Conservation (phyloP, 768 basidiomycete genomes). For the Russula sp. region DNA sequence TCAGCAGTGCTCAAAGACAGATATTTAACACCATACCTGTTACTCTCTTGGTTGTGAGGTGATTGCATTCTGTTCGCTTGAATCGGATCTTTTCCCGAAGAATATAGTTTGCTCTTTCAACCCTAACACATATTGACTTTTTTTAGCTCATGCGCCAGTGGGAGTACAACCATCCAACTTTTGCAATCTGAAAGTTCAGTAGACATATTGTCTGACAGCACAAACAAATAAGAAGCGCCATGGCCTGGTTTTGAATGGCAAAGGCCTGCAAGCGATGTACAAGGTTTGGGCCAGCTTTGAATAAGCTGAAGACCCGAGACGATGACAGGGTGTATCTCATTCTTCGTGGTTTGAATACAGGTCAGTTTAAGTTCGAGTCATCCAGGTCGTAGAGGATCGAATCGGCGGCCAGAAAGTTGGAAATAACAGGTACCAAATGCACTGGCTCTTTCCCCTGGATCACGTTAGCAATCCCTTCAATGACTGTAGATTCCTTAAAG, state of each 20-base stretch:
- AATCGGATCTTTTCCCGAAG: neutral
- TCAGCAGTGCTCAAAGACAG: neutral
- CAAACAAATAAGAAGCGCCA: neutral
- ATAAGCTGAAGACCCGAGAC: neutral
- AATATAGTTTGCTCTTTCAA: neutral
- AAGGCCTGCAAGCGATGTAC: neutral
- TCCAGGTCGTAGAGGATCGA: no score
- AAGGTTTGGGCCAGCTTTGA: neutral
- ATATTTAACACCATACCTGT: neutral
- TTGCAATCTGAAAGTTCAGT: neutral
- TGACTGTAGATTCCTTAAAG: no score
- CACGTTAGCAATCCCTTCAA: no score
- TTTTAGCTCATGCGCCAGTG: neutral
- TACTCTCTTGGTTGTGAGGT: neutral
- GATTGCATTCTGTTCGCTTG: no score
- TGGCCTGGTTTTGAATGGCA: neutral
- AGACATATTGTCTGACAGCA: neutral
- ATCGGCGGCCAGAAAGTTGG: no score
- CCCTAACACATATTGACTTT: neutral
- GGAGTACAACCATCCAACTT: neutral
- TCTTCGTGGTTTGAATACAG: no score
- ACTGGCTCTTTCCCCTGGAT: no score
- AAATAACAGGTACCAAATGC: no score
- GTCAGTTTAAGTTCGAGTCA: no score
- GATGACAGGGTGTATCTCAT: no score